Evolutionary conservation across 192 early-diverging fungal species (phyloP).

Genomic region (Umbelopsis sp.): DNA sequence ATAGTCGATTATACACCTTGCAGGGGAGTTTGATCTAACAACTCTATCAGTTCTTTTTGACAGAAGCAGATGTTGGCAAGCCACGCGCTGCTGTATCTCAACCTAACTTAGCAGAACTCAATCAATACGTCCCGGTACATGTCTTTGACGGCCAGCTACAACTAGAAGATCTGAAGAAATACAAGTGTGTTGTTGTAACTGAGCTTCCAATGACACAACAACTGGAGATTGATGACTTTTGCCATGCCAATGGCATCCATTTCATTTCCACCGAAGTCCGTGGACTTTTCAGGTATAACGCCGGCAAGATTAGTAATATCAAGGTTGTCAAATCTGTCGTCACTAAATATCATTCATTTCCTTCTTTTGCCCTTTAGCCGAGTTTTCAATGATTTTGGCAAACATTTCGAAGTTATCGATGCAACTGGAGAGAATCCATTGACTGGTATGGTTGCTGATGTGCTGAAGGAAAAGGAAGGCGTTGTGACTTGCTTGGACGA

Average conservation of each 20-base stretch:
- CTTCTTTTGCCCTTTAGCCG: constrained; percentile 41
- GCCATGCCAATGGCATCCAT: constrained; percentile 70
- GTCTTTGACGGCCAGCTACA: constrained; percentile 80
- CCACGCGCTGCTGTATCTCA: constrained; percentile 75
- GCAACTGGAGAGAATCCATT: constrained; percentile 92
- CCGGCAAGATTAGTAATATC: not conserved
- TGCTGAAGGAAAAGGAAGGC: constrained; percentile 75
- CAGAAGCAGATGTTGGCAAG: constrained; percentile 82
- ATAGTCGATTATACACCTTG: not conserved
- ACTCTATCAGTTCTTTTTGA: constrained; percentile 83
- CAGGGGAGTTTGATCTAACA: not conserved
- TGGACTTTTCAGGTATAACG: constrained; percentile 89
- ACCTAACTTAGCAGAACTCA: constrained; percentile 90
- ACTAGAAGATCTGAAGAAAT: constrained; percentile 46
- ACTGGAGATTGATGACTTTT: constrained; percentile 83
- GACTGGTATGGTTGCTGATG: constrained; percentile 88
- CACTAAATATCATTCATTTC: not conserved
- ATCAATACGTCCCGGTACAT: constrained; percentile 94
- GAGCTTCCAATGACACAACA: constrained; percentile 76
- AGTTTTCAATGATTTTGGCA: constrained; percentile 96
- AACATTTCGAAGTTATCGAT: constrained; percentile 83
- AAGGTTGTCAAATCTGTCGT: not conserved
- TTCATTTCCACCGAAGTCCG: constrained; percentile 89
- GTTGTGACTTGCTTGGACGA: constrained; percentile 97
- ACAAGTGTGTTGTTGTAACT: constrained; percentile 86